Base-by-base conservation (phyloP, 192 early-diverging fungal genomes). In the Cetraspora pellucida region DNA sequence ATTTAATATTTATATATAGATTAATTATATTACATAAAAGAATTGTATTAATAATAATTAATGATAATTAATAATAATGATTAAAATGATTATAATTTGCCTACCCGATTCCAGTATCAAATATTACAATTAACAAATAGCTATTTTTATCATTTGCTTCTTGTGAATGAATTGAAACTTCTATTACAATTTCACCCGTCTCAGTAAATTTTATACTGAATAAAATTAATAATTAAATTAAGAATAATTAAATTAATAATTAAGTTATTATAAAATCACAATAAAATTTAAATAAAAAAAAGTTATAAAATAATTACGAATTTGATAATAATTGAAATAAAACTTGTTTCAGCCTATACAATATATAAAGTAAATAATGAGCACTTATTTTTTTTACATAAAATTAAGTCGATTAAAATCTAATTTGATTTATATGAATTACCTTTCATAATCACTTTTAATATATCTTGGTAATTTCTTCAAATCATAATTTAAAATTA, bases 251-350 rank as follows among this genome's bases (percentile, higher is more conserved):
- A n/a, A n/a, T n/a, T n/a, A n/a, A n/a, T n/a, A n/a, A n/a, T n/a
- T n/a, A 37, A 37, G 1, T 37, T 37, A 37, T 37, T 37, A 37
- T 37, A 0, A 37, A 6, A 37, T 37, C 7, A 37, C 7, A 37
- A 37, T 7, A 7, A 37, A 37, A 37, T 37, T 6, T 1, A 37
- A 37, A 2, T 37, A 0, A 61, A 37, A 44, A 19, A 17, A 19
- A 13, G 6, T 10, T 27, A 30, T 60, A 13, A 58, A 74, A 45
- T 59, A 55, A 52, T 74, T 59, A 74, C 28, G 88, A 83, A 77
- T 89, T 89, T 0, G 82, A 81, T 4, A 88, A 81, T 23, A 89
- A 30, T 64, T 89, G 88, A 77, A 88, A 79, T 2, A 84, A 78
- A 1, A 85, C 78, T 47, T 82, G 85, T 50, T 81, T 81, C 0